These are phyloP conservation scores for Aspergillus conjunctus DNA, from an alignment of 495 filamentous ascomycete genomes.

Conservation along the genomic window DNA sequence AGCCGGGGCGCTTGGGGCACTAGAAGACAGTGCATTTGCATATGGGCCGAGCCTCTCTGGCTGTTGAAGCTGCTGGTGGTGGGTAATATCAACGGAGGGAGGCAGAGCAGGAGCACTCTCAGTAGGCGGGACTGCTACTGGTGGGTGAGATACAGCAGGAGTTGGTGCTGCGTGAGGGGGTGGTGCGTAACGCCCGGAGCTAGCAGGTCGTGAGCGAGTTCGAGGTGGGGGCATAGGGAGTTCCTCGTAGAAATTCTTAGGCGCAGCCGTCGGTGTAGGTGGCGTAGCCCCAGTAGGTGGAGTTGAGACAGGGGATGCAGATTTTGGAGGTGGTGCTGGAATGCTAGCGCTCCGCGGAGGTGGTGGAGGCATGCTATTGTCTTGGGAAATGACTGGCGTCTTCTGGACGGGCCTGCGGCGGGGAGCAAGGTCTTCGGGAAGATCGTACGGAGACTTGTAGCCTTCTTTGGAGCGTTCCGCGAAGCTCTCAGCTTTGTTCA, in stretches of 20 bases:
- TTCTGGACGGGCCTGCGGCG: conserved; percentile 60
- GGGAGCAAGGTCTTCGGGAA: conserved; percentile 82
- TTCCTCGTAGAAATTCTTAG: conserved; percentile 86
- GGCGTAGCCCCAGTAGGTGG: conserved; percentile 29
- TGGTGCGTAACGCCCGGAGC: conserved; percentile 54
- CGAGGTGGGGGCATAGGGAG: conserved; percentile 64
- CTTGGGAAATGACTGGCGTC: conserved; percentile 27
- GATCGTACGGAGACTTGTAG: conserved; percentile 90
- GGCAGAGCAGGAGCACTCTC: conserved; percentile 30
- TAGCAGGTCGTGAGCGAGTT: conserved; percentile 48
- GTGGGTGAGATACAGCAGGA: conserved; percentile 16
- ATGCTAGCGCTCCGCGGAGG: conserved; percentile 65
- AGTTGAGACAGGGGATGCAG: conserved; percentile 24
- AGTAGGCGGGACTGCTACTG: conserved; percentile 25
- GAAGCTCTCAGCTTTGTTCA: conserved; percentile 69
- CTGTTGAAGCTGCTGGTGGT: conserved; percentile 47
- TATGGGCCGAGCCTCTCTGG: conserved; percentile 67
- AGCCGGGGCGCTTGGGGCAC: conserved; percentile 38
- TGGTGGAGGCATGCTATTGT: conserved; percentile 35
- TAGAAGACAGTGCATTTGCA: conserved; percentile 40
- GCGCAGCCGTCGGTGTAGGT: conserved; percentile 36
- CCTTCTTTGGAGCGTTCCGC: conserved; percentile 85
- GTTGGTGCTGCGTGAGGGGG: conserved; percentile 33
- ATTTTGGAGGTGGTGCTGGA: conserved; percentile 32
- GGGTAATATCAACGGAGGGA: conserved; percentile 15